Percentiles rank a stretch among this genome's conserved stretches.
Conservation (phyloP, 352 stramenopile species). For the Phytophthora foliorum region DNA sequence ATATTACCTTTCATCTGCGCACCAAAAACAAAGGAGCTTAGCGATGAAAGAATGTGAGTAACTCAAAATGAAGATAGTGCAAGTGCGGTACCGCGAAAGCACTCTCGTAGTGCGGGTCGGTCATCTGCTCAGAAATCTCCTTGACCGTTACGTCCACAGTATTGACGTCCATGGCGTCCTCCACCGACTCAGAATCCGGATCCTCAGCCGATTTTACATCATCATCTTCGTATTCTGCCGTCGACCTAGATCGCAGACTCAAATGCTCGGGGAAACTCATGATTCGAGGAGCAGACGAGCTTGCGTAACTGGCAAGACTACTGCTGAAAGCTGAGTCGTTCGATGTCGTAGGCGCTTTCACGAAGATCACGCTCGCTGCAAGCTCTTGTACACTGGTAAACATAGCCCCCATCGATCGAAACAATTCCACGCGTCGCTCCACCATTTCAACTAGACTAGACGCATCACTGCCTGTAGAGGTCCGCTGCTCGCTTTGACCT, state of each 20-base stretch:
- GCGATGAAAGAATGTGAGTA: slow-evolving; percentile 6
- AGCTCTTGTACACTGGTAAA: slow-evolving; percentile 88
- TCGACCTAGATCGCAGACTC: slow-evolving; percentile 45
- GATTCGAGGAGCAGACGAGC: slow-evolving; percentile 52
- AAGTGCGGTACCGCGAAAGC: slow-evolving; percentile 19
- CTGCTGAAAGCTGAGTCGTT: slow-evolving; percentile 75
- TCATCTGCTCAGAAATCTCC: slow-evolving; percentile 26
- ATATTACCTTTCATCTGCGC: slow-evolving; percentile 28
- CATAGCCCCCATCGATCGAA: slow-evolving; percentile 68
- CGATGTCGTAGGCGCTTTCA: slow-evolving; percentile 62
- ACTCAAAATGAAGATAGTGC: neutral
- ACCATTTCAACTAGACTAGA: slow-evolving; percentile 39
- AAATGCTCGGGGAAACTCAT: slow-evolving; percentile 80
- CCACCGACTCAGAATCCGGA: slow-evolving; percentile 11
- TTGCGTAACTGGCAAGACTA: slow-evolving; percentile 63
- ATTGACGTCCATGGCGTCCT: slow-evolving; percentile 20
- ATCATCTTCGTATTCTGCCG: slow-evolving; percentile 30
- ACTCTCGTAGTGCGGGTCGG: slow-evolving; percentile 21
- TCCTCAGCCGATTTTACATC: slow-evolving; percentile 27
- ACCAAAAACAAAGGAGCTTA: neutral
- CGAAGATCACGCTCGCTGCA: slow-evolving; percentile 86
- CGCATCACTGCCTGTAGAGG: slow-evolving; percentile 10
- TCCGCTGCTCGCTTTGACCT: slow-evolving; percentile 58
- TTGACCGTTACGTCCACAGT: slow-evolving; percentile 26
- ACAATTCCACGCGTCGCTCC: slow-evolving; percentile 66